A percentile compares a stretch with the other conserved stretches of the same genome.
Conservation (phyloP, 352 stramenopile species). For the Globisporangium carolinianum region DNA sequence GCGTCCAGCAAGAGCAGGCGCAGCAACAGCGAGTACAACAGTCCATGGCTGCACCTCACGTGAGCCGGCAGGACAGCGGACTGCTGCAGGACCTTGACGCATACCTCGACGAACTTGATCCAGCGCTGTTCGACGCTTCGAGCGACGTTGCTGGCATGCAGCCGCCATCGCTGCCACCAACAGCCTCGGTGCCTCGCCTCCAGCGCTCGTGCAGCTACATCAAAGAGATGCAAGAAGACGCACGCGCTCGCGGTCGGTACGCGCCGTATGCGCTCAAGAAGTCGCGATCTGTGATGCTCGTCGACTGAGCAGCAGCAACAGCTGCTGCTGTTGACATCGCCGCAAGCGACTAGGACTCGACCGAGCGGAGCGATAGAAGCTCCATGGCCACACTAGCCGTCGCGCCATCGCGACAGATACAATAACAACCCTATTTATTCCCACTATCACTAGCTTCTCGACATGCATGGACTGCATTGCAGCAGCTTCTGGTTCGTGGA, state of each 20-base stretch:
- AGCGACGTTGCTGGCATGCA: conserved; percentile 3
- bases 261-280: conserved; percentile 1
- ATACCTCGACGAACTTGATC: conserved; percentile 51
- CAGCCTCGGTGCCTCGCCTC: conserved; percentile 1
- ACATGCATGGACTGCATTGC: no score
- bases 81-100: conserved; percentile 20
- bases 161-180: not conserved
- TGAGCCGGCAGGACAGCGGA: conserved; percentile 9
- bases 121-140: conserved; percentile 26
- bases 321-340: not conserved
- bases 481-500: no score
- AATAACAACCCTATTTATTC: conserved; percentile 12
- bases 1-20: conserved; percentile 11
- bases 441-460: not conserved
- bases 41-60: not conserved
- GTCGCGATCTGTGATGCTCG: not conserved
- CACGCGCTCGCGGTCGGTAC: not conserved
- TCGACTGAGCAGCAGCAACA: not conserved
- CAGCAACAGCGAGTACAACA: not conserved
- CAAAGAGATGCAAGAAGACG: conserved; percentile 15
- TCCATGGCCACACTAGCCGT: conserved; percentile 1
- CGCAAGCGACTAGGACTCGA: no score
- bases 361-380: not conserved
- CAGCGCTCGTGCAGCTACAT: conserved; percentile 17
- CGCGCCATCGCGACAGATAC: conserved; percentile 4